These are phyloP conservation scores for Eleusine indica DNA, from an alignment of 176 grass and related monocot species.

Conservation along the genomic window DNA sequence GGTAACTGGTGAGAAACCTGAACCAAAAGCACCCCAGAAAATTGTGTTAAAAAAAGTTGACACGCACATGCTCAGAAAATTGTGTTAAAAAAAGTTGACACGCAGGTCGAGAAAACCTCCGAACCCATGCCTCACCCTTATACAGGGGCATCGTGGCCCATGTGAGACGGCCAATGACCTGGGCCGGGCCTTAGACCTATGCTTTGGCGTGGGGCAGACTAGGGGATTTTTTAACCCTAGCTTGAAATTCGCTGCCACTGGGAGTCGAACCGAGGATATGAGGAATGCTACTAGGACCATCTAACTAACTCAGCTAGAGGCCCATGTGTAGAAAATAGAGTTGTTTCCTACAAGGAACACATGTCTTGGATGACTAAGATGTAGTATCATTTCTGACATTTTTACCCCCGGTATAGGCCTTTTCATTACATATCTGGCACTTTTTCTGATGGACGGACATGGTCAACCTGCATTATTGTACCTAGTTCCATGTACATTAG, in stretches of 20 bases:
- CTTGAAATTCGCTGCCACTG: too few species aligned
- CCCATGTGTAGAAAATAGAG: not conserved
- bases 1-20: not conserved
- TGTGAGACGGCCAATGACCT: too few species aligned
- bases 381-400: not conserved
- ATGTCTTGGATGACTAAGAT: not conserved
- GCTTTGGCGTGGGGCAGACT: too few species aligned
- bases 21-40: not conserved
- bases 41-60: not conserved
- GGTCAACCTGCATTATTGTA: constrained; percentile 91
- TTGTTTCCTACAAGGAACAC: not conserved
- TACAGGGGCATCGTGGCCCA: too few species aligned
- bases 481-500: constrained; percentile 92
- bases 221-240: too few species aligned
- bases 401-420: constrained; percentile 60
- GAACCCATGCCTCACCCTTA: too few species aligned
- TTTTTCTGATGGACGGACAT: constrained; percentile 89
- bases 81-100: not conserved
- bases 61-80: not conserved
- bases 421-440: constrained; percentile 81
- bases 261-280: too few species aligned
- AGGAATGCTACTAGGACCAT: too few species aligned
- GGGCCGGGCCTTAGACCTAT: too few species aligned
- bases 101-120: too few species aligned
- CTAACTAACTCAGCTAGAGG: too few species aligned